Conservation (phyloP, 2,329 filamentous ascomycete genomes). For the Colletotrichum aenigma region DNA sequence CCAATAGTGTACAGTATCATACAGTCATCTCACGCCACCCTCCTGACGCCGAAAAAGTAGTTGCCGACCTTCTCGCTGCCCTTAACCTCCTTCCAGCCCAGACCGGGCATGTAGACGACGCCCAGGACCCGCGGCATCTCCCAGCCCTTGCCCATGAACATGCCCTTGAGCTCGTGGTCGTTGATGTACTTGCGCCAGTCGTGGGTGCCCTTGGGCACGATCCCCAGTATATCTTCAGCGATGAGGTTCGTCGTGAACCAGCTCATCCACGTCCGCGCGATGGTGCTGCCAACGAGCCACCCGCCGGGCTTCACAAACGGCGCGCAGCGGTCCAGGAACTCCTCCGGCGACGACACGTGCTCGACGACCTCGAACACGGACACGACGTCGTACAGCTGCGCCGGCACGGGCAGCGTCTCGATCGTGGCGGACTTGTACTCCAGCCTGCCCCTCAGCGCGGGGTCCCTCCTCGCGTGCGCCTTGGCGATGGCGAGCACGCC, state of each 20-base stretch:
- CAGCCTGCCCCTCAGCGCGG: constrained; percentile 66
- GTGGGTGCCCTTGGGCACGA: constrained; percentile 92
- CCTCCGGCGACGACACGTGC: constrained; percentile 78
- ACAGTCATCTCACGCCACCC: constrained; percentile 25
- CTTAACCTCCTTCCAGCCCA: constrained; percentile 85
- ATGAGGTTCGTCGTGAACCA: constrained; percentile 93
- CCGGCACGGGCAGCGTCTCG: constrained; percentile 61
- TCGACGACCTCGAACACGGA: constrained; percentile 95
- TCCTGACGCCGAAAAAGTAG: constrained; percentile 89
- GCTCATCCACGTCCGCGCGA: constrained; percentile 85
- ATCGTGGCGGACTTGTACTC: constrained; percentile 78
- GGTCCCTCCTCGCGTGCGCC: constrained; percentile 77
- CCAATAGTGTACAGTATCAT: constrained; percentile 7
- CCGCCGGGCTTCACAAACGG: constrained; percentile 86
- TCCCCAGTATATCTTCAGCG: constrained; percentile 84
- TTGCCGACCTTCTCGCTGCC: constrained; percentile 89
- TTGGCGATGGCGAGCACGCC: constrained; percentile 77
- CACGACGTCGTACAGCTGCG: constrained; percentile 74
- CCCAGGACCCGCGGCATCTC: constrained; percentile 70
- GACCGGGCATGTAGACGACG: constrained; percentile 85
- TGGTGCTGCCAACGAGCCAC: constrained; percentile 92
- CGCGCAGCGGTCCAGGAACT: constrained; percentile 74
- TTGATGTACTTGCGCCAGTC: constrained; percentile 98
- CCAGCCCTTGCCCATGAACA: constrained; percentile 64
- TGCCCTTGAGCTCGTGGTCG: constrained; percentile 71